A percentile compares a stretch with the other conserved stretches of the same genome.
phyloP scores from a whole-genome alignment of 2,329 filamentous ascomycete species.

The Elsinoe arachidis region DNA sequence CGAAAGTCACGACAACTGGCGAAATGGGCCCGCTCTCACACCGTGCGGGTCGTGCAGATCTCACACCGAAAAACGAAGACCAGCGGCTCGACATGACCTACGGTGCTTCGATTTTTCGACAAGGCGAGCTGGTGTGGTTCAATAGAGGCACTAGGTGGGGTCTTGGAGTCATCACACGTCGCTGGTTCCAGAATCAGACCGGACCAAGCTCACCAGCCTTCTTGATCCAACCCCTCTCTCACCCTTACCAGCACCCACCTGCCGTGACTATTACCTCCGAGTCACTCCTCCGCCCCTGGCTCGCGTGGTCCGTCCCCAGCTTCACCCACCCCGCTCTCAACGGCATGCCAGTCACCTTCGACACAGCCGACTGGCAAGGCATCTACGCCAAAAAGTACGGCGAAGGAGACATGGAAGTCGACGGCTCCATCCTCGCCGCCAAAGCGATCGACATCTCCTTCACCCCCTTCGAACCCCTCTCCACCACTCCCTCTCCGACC shows the following conservation, averaged over 20 bases:
- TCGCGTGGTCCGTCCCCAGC: conserved; percentile 49
- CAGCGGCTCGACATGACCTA: conserved; percentile 43
- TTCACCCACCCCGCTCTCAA: conserved; percentile 41
- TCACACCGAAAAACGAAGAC: conserved; percentile 27
- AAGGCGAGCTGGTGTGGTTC: conserved; percentile 51
- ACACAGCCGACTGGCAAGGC: conserved; percentile 44
- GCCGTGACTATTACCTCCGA: conserved; percentile 24
- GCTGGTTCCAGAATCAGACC: conserved; percentile 28
- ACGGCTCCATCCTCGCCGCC: conserved; percentile 50
- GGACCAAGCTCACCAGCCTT: conserved; percentile 19
- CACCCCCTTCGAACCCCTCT: conserved; percentile 44
- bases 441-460: conserved; percentile 48
- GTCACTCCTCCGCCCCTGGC: conserved; percentile 46
- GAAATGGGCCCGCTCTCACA: background rate
- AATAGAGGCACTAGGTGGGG: conserved; percentile 45
- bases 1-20: background rate
- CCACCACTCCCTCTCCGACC: conserved; percentile 31
- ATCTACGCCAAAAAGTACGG: conserved; percentile 35
- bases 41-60: background rate
- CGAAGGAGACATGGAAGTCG: conserved; percentile 43
- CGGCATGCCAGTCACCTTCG: conserved; percentile 35
- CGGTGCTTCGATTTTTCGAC: conserved; percentile 42
- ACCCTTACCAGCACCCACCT: conserved; percentile 17
- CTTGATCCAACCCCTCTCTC: conserved; percentile 35
- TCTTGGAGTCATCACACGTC: conserved; percentile 42